Percentiles rank a stretch among this genome's conserved stretches.
These are phyloP conservation scores for Mortierella sp. DNA, from an alignment of 371 early-diverging fungal genomes.

Conservation along the genomic window DNA sequence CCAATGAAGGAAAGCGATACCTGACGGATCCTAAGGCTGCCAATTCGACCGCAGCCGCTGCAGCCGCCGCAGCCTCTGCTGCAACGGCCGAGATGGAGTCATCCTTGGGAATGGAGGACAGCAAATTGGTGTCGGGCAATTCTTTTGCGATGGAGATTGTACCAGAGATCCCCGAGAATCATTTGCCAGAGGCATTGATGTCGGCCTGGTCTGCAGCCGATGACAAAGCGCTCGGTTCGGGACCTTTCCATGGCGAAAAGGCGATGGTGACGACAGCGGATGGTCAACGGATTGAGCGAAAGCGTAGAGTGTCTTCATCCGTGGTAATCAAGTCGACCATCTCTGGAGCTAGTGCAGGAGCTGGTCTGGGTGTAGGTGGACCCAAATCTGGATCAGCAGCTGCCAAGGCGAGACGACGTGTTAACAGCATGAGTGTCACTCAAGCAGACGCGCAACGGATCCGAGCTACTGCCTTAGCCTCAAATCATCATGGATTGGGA, in stretches of 20 bases:
- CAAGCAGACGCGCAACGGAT: conserved; percentile 53
- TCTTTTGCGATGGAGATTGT: conserved; percentile 47
- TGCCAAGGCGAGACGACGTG: conserved; percentile 46
- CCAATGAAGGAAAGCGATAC: conserved; percentile 67
- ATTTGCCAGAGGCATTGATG: conserved; percentile 21
- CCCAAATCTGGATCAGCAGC: conserved; percentile 18
- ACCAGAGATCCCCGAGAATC: conserved; percentile 29
- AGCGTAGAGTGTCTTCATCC: conserved; percentile 54
- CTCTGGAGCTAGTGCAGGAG: no score
- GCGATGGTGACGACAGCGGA: conserved; percentile 38
- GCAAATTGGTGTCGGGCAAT: not conserved
- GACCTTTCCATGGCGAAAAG: conserved; percentile 13
- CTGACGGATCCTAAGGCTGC: conserved; percentile 30
- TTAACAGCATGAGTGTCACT: conserved; percentile 55
- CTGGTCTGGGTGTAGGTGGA: not conserved
- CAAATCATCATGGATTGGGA: conserved; percentile 25
- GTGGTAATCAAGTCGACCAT: conserved; percentile 46
- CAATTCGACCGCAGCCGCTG: conserved; percentile 7
- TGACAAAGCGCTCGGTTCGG: conserved; percentile 21
- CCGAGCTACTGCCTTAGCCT: conserved; percentile 34
- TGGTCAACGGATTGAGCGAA: conserved; percentile 42
- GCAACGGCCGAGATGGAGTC: not conserved
- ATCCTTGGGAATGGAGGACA: not conserved
- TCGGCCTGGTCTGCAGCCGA: conserved; percentile 37
- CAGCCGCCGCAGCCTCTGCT: not conserved